phyloP scores from a whole-genome alignment of 1,284 basidiomycete species.

The Xerocomus minutiporus region DNA sequence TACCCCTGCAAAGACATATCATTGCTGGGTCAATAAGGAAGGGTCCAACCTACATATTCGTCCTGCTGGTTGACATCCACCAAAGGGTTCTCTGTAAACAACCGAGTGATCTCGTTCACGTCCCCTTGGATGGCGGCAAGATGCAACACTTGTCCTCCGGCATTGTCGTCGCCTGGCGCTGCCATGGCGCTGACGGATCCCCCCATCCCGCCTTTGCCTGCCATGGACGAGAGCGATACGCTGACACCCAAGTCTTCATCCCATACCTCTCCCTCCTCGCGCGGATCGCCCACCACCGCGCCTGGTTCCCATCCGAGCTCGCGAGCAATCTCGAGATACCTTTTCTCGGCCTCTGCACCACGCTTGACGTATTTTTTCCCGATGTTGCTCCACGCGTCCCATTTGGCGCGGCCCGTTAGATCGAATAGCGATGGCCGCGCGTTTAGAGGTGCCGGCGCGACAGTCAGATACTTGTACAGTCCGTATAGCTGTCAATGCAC shows the following conservation, averaged over 20 bases:
- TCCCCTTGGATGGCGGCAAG: slow-evolving; percentile 62
- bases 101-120: slow-evolving; percentile 39
- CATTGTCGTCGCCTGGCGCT: slow-evolving; percentile 28
- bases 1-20: slow-evolving; percentile 57
- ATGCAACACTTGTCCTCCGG: slow-evolving; percentile 48
- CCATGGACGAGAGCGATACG: slow-evolving; percentile 25
- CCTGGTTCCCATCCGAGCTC: slow-evolving; percentile 64
- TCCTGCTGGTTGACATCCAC: slow-evolving; percentile 45
- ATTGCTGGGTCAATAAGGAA: slow-evolving; percentile 1
- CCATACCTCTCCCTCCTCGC: slow-evolving; percentile 34
- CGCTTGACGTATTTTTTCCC: slow-evolving; percentile 47
- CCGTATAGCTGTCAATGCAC: slow-evolving; percentile 71
- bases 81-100: slow-evolving; percentile 42
- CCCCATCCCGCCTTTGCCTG: slow-evolving; percentile 51
- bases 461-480: slow-evolving; percentile 75
- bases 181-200: slow-evolving; percentile 60
- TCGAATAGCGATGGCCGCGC: slow-evolving; percentile 79
- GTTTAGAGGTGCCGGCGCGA: slow-evolving; percentile 48
- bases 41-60: slow-evolving; percentile 54
- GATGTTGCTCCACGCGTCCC: slow-evolving; percentile 76
- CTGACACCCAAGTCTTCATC: slow-evolving; percentile 37
- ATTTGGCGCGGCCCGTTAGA: slow-evolving; percentile 77
- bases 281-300: slow-evolving; percentile 6
- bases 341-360: slow-evolving; percentile 44
- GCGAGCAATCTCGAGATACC: slow-evolving; percentile 70